A percentile compares a stretch with the other conserved stretches of the same genome.
Evolutionary conservation across 208 protist species (phyloP).

Genomic region (Porcisia hertigi): DNA sequence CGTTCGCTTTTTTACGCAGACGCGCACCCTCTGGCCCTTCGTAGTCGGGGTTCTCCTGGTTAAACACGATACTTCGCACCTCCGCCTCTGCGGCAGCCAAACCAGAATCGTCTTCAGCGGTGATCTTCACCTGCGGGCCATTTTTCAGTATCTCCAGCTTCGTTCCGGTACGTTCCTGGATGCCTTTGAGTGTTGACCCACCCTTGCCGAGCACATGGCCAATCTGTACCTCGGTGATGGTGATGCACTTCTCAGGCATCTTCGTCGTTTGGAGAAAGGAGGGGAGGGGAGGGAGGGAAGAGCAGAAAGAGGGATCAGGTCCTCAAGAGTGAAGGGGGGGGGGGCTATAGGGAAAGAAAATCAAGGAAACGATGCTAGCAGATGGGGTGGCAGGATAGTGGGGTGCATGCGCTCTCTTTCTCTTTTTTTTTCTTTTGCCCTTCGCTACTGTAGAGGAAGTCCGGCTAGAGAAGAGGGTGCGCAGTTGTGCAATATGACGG

Average conservation of each 20-base stretch:
- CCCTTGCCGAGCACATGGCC: slow-evolving; percentile 59
- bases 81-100: slow-evolving; percentile 36
- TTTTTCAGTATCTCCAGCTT: slow-evolving; percentile 45
- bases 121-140: slow-evolving; percentile 52
- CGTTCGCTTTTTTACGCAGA: slow-evolving; percentile 50
- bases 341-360: neutral
- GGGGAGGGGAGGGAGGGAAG: neutral
- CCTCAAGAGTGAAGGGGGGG: neutral
- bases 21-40: slow-evolving; percentile 40
- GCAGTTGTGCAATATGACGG: no score
- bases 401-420: neutral
- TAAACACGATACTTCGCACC: slow-evolving; percentile 36
- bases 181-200: slow-evolving; percentile 40
- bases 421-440: neutral
- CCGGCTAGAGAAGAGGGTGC: neutral
- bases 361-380: neutral
- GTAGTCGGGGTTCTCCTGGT: slow-evolving; percentile 65
- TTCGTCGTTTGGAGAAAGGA: neutral
- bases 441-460: neutral
- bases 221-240: slow-evolving; percentile 43
- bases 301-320: neutral
- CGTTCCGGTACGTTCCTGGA: slow-evolving; percentile 50
- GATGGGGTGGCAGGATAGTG: neutral
- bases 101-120: slow-evolving; percentile 38
- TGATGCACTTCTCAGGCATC: slow-evolving; percentile 37